Evolutionary conservation across 257 asterid genomes (phyloP).

Genomic region (Scutellaria galericulata): DNA sequence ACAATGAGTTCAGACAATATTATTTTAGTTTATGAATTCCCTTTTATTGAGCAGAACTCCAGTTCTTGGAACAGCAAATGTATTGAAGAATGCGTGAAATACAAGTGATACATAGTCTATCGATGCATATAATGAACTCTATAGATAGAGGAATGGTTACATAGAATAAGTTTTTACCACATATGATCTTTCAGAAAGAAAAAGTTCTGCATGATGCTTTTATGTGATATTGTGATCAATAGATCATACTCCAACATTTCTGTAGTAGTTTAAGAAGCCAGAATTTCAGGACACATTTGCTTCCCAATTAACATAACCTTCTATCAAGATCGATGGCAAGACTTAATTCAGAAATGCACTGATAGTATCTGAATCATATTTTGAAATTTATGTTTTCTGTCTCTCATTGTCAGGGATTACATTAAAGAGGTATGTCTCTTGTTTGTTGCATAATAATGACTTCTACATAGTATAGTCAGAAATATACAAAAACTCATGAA

Average conservation of each 20-base stretch:
- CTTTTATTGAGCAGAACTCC: neutral
- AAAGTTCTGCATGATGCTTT: neutral
- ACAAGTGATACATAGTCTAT: slow-evolving; percentile 14
- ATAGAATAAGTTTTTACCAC: neutral
- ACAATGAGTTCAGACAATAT: slow-evolving; percentile 27
- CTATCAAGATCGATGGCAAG: neutral
- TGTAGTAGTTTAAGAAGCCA: neutral
- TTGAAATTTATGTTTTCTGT: slow-evolving; percentile 8
- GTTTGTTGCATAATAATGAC: slow-evolving; percentile 5
- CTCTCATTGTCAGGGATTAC: neutral
- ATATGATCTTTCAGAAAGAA: slow-evolving; percentile 18
- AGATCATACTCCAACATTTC: neutral
- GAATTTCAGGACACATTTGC: neutral
- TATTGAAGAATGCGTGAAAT: slow-evolving; percentile 8
- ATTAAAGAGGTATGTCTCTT: neutral
- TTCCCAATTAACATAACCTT: slow-evolving; percentile 13
- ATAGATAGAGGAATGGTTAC: slow-evolving; percentile 1
- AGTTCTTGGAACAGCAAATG: neutral
- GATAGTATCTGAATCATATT: neutral
- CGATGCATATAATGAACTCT: neutral
- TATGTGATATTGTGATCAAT: slow-evolving; percentile 20
- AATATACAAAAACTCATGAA: slow-evolving; percentile 11
- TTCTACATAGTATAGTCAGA: slow-evolving; percentile 17
- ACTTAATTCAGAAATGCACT: slow-evolving; percentile 2
- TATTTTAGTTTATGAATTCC: slow-evolving; percentile 21